Evolutionary conservation across 1,284 basidiomycete genomes (phyloP), one percentile per base, ranked within the genome.

Genomic region (Tilletia walkeri): DNA sequence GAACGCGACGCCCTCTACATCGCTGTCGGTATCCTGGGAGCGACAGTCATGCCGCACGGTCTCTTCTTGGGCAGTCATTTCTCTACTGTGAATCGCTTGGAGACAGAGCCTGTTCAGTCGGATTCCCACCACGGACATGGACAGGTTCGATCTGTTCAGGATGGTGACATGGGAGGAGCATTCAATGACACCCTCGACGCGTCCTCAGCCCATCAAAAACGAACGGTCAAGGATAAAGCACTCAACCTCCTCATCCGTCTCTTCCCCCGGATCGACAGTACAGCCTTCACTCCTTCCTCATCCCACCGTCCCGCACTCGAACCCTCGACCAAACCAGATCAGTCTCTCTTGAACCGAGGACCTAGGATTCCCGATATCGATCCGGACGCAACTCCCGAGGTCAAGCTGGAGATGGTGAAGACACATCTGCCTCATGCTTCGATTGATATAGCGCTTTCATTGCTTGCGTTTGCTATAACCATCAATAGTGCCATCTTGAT

Each of bases 51-150:
- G 94, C 94, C 95, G 0, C 95, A 97, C 82, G 90, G 91, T 59
- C 87, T 97, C 30, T 95, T 93, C 85, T 87, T 97, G 6, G 94
- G 94, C 10, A 93, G 92, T 2, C 89, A 91, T 56, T 82, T 80
- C 74, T 75, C 80, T 3, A 76, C 74, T 34, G 76, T 80, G 66
- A 75, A 82, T 39, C 73, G 81, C 10, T 47, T 73, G 10, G 36
- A 63, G 30, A 18, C 16, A 9, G 59, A 34, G 7, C 38, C 59
- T 10, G 18, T 41, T 18, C 2, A 24, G 34, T 9, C 59, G 1
- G 12, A n/a, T 18, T 36, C 59, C 14, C 56, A 14, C 16, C 56
- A 61, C 56, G 24, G 38, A 9, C 4, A 14, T 5, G 56, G 38
- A 34, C 16, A 7, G 24, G n/a, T n/a, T 7, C n/a, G 50, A 18